Evolutionary conservation across 768 basidiomycete species (phyloP), one percentile per base, ranked within the genome.

Genomic region (Cyclocybe cylindracea): DNA sequence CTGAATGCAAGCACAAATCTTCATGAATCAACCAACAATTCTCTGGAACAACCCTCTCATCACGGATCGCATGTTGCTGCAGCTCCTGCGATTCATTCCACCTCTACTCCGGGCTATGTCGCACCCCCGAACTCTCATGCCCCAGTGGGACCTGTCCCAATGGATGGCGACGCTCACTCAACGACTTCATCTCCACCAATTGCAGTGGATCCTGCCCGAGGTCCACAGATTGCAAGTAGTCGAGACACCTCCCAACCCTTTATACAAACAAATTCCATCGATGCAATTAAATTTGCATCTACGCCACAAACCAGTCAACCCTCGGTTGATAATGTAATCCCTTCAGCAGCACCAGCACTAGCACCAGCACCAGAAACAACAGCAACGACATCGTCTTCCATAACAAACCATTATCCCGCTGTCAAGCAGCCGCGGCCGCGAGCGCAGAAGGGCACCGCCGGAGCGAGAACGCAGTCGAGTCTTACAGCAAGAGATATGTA

Each of bases 401-500:
- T 52, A 5, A 46, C 46, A 43, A 60, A 54, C 46, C 61, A 63
- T 34, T 55, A 60, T 46, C 50, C 62, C 18, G 16, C 57, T 47
- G 49, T 62, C 57, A 66, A 48, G 46, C 45, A 54, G 6, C 43
- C 55, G 24, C 62, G 54, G 39, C 46, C 59, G 50, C 60, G 60
- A 44, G 55, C 49, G 18, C 59, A 60, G 42, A 61, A 66, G 35
- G 35, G 56, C 34, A 33, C 53, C 34, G n/a, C 46, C 46, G 34
- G 46, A 19, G 51, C 60, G 36, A 62, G 60, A 48, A 33, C 55
- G 31, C 54, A 49, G 44, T 35, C 61, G 38, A 43, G 64, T 39
- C 44, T 62, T 39, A 59, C 64, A 48, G 54, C 59, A 11, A 61
- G 56, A 51, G 65, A 65, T 39, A 61, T 68, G 49, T 64, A 60